Evolutionary conservation across 202 grass and related monocot genomes (phyloP), one percentile per base, ranked within the genome.

Genomic region (Musa balbisiana): DNA sequence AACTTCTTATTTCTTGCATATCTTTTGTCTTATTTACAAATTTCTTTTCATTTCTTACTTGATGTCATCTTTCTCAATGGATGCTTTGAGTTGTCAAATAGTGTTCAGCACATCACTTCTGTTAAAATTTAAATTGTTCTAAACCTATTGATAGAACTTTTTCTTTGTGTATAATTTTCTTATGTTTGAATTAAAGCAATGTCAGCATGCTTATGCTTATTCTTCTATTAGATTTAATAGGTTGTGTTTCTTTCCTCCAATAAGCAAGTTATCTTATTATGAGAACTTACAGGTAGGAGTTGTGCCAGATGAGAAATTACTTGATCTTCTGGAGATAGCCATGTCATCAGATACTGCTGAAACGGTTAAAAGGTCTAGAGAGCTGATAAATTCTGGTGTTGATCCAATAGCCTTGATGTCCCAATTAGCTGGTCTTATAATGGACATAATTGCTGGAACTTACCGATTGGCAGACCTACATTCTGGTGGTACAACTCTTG

Each of bases 381-480:
- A 93, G 50, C 78, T 97, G 74, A 97, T 93, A 86, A 86, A 93
- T 85, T 97, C 94, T 73, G 90, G 94, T 77, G 86, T 97, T 63
- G 93, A 97, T 73, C 93, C 93, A 2, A 97, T 91, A 84, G 88
- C 90, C 54, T 85, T 97, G 76, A 97, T 97, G 90, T 97, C 94
- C 78, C 94, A 97, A 63, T 85, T 97, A 81, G 94, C 94, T 89
- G 94, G 90, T 59, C 88, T 93, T 67, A 97, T 97, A 80, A 93
- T 97, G 90, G 90, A 97, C 65, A 91, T 97, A 78, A 97, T 97
- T 89, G 90, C 94, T 83, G 90, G 90, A 63, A 93, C 88, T 49
- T 90, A 91, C 60, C 80, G 73, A 67, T 65, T 97, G 71, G 84
- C 88, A 16, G 84, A 91, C 68, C 84, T 88, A 50, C 85, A 79